A percentile compares a stretch with the other conserved stretches of the same genome.
Evolutionary conservation across 1,284 basidiomycete species (phyloP).

Genomic region (Apiotrichum brassicae): DNA sequence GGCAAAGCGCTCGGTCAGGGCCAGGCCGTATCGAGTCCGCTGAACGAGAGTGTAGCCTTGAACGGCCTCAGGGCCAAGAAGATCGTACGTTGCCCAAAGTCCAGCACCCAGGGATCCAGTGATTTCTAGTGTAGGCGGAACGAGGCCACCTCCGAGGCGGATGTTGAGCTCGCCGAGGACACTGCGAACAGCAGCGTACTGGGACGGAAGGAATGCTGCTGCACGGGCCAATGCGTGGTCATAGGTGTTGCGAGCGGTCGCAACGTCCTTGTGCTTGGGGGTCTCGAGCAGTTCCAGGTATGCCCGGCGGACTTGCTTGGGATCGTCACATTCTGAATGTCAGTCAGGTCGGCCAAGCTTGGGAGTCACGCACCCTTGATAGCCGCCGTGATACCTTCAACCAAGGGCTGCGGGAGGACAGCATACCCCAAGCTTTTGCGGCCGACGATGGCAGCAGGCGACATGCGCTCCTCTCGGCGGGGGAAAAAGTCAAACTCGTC

Average conservation of each 20-base stretch:
- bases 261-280: conserved; percentile 6
- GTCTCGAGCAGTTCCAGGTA: conserved; percentile 22
- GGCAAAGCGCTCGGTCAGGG: conserved; percentile 23
- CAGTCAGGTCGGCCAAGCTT: neutral
- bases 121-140: conserved; percentile 43
- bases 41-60: conserved; percentile 26
- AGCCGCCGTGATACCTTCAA: conserved; percentile 33
- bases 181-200: conserved; percentile 47
- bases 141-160: conserved; percentile 37
- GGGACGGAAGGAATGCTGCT: conserved; percentile 47
- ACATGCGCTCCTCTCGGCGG: conserved; percentile 53
- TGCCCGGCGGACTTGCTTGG: conserved; percentile 22
- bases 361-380: conserved; percentile 36
- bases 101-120: conserved; percentile 46
- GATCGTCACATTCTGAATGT: conserved; percentile 14
- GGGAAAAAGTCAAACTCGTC: neutral
- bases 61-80: conserved; percentile 35
- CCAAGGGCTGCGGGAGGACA: conserved; percentile 61
- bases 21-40: conserved; percentile 34
- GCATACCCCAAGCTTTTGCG: conserved; percentile 64
- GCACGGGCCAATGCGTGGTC: conserved; percentile 44
- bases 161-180: conserved; percentile 44
- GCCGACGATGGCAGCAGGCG: conserved; percentile 72
- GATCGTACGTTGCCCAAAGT: conserved; percentile 34
- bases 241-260: conserved; percentile 12